Evolutionary conservation across 2,329 filamentous ascomycete genomes (phyloP), one percentile per base, ranked within the genome.

Genomic region (Cytospora leucostoma): DNA sequence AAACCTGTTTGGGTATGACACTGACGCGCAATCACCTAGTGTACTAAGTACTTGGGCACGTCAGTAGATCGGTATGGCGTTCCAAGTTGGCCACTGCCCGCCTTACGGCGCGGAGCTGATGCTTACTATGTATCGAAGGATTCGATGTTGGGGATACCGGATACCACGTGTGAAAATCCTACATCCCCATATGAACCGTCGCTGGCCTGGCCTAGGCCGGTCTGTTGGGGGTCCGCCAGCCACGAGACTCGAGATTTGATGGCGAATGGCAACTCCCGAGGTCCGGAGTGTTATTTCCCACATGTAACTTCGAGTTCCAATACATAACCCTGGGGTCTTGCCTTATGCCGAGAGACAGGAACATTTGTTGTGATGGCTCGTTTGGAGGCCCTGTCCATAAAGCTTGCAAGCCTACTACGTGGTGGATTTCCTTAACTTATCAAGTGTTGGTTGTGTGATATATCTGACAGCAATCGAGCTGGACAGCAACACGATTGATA

Each of bases 1-100:
- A 70, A 61, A 56, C 68, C 67, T 52, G 35, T 69, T 69, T 56
- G 47, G 67, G 69, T 27, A 44, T 67, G 60, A 38, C 53, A 15
- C 19, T 51, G 49, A 51, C 33, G 19, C 49, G 33, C n/a, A 51
- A 51, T 12, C n/a, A 51, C 17, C 27, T 27, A 27, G 27, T 2
- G n/a, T n/a, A n/a, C n/a, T 27, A 27, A 27, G 27, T 27, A 27
- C 27, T 27, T 27, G 27, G 27, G 27, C 4, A 27, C 27, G 27
- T 27, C 27, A 27, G 27, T 27, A 27, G 27, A 27, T 37, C 35
- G 35, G 35, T 37, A 37, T 37, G 35, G 35, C 27, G 27, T n/a
- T n/a, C n/a, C n/a, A n/a, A n/a, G n/a, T 27, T 27, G 27, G 27
- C 27, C 27, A 27, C 27, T 27, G 27, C 27, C 27, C 27, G 27